Evolutionary conservation across 2,329 filamentous ascomycete genomes (phyloP), one percentile per base, ranked within the genome.

Genomic region (Penicillium sp.): DNA sequence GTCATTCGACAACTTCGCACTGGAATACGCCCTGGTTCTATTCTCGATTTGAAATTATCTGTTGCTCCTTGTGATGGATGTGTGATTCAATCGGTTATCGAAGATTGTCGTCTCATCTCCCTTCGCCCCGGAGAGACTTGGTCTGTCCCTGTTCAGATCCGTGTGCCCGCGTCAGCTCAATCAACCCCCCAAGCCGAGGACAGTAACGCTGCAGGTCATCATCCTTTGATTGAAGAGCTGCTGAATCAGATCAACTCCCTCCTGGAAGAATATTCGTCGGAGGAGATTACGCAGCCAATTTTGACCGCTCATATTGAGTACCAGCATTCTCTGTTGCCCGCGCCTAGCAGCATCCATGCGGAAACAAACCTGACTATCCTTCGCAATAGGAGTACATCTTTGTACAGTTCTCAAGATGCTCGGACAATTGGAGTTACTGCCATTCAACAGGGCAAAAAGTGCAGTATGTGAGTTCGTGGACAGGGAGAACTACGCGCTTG

Each of bases 91-190:
- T 50, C 58, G 8, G 27, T 52, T 21, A 41, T 50, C 7, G 54
- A 53, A 9, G 40, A 48, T 16, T 49, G 36, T 13, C 46, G 44
- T 13, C 39, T 56, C 19, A 36, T 31, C 3, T 48, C 32, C 3
- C 50, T 65, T 28, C 54, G 60, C 4, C 58, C 59, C 19, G 61
- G 61, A 3, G 62, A 64, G 36, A 58, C 47, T 2, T 66, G 62
- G 63, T 50, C 39, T 7, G 18, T 59, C 11, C 45, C 57, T 6
- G 39, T 61, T 13, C 53, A 59, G 30, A 36, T 64, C 10, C 46
- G 27, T 19, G 43, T 58, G 11, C 53, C 54, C 4, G 33, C 41
- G 2, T 39, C 41, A 14, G 41, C 39, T 16, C 36, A 35, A 18
- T 41, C 29, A 19, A 14, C 20, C 18, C 18, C 43, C 9, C 39